Base-by-base conservation (phyloP, 73 alveolate species). In the Paramecium sonneborni region DNA sequence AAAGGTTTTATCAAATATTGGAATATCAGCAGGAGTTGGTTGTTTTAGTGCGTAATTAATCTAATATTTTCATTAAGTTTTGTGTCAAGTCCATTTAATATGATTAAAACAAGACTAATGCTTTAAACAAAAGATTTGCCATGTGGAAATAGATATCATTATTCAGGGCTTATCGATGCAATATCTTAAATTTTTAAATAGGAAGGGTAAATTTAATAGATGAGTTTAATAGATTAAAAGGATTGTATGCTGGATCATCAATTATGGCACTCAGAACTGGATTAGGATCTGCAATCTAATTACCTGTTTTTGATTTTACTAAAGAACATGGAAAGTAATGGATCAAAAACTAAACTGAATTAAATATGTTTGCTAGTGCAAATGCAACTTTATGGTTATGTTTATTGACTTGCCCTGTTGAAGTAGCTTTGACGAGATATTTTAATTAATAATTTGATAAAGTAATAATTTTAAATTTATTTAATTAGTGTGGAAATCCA, bases 91-190 rank as follows among this genome's bases (percentile, higher is more conserved):
- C 90, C 90, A 79, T 79, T 79, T 46, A 79, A 43, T 43, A 79
- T 79, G 90, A 79, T 79, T 11, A 79, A 79, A 41, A 79, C 74
- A 10, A 79, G 90, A 79, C 21, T 79, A 43, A 79, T 79, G 90
- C 90, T 79, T 79, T 20, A 41, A 41, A 43, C 76, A 5, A 44
- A 79, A n/a, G 28, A 9, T 79, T 9, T 79, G 14, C 76, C 90
- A 39, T 39, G 52, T 30, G 76, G 76, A 79, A n/a, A 46, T 46
- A 79, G 90, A 79, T 79, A 79, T 20, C 37, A 43, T 79, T 79
- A 79, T 79, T 24, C 21, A 10, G 76, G 90, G 7, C 44, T 76
- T n/a, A 37, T 76, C 11, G 88, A 79, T 79, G 90, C 76, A 7
- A 24, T 43, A 23, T 21, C 38, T 15, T 3, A 39, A 44, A 79